phyloP scores from a whole-genome alignment of 2,329 filamentous ascomycete genomes.

The Parafenestella ontariensis region DNA sequence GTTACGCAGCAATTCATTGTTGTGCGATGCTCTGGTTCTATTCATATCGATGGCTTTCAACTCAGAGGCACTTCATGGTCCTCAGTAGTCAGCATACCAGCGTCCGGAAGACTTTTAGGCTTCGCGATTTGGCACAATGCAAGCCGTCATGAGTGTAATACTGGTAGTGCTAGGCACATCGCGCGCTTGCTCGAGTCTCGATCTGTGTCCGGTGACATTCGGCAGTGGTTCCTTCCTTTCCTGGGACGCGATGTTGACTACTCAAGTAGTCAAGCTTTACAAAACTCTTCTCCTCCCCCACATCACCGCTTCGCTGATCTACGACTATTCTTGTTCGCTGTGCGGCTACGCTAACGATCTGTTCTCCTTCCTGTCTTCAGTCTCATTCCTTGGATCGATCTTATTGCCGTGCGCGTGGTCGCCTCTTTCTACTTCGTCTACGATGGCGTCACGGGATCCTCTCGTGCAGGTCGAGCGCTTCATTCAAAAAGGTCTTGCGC shows the following conservation, averaged over 20 bases:
- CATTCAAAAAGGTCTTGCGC: conserved; percentile 37
- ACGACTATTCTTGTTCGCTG: background rate
- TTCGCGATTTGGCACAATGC: background rate
- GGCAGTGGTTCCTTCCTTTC: conserved; percentile 18
- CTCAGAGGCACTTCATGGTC: too few relatives aligned
- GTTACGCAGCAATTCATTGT: background rate
- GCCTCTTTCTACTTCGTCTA: conserved; percentile 3
- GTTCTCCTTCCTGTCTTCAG: background rate
- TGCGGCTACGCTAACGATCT: background rate
- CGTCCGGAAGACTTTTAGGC: background rate
- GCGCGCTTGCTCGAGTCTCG: conserved; percentile 26
- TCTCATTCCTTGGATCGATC: background rate
- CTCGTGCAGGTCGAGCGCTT: conserved; percentile 36
- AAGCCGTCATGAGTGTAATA: background rate
- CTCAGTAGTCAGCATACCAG: background rate
- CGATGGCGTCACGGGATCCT: conserved; percentile 33
- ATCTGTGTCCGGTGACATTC: conserved; percentile 23
- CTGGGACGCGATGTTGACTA: conserved; percentile 19
- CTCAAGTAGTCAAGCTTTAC: conserved; percentile 12
- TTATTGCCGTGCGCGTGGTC: background rate
- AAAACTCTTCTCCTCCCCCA: conserved; percentile 12
- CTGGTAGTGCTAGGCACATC: background rate
- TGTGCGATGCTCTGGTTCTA: too few relatives aligned
- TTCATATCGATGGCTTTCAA: too few relatives aligned
- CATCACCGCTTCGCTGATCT: conserved; percentile 4